phyloP scores from a whole-genome alignment of 2,329 filamentous ascomycete genomes.

The Xylariales sp. region DNA sequence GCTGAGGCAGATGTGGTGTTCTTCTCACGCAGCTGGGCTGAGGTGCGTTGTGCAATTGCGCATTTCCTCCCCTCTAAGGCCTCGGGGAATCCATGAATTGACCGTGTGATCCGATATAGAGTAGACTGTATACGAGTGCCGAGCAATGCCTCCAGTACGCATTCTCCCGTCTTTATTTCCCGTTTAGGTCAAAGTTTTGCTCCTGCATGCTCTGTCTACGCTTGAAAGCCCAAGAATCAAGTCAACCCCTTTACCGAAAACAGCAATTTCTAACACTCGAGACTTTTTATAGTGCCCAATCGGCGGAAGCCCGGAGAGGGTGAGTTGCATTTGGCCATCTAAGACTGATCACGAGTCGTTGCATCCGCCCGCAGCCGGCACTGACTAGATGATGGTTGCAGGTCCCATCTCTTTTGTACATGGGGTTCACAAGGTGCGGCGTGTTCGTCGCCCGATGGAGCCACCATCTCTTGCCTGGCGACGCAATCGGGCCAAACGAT shows the following conservation, averaged over 20 bases:
- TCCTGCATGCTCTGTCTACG: conserved; percentile 11
- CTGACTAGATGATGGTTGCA: conserved; percentile 47
- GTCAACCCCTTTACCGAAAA: conserved; percentile 7
- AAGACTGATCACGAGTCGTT: conserved; percentile 37
- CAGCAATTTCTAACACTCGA: conserved; percentile 2
- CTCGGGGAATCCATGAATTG: conserved; percentile 19
- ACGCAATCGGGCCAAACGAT: conserved; percentile 53
- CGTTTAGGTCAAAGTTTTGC: conserved; percentile 9
- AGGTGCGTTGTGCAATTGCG: conserved; percentile 58
- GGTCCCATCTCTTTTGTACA: conserved; percentile 56
- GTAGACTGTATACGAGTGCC: conserved; percentile 48
- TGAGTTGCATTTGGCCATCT: conserved; percentile 46
- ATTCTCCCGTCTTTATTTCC: not conserved
- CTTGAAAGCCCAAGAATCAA: not conserved
- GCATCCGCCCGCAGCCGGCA: conserved; percentile 41
- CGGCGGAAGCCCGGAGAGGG: conserved; percentile 49
- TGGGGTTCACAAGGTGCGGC: conserved; percentile 61
- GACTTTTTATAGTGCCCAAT: conserved; percentile 43
- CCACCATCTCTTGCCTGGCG: conserved; percentile 57
- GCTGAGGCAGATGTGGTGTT: conserved; percentile 76
- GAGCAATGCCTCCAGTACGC: conserved; percentile 43
- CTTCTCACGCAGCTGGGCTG: conserved; percentile 77
- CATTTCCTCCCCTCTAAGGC: not conserved
- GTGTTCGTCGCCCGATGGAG: conserved; percentile 52
- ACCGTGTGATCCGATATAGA: conserved; percentile 41